Conservation (phyloP, 2,329 filamentous ascomycete genomes). For the Claviceps sp. region DNA sequence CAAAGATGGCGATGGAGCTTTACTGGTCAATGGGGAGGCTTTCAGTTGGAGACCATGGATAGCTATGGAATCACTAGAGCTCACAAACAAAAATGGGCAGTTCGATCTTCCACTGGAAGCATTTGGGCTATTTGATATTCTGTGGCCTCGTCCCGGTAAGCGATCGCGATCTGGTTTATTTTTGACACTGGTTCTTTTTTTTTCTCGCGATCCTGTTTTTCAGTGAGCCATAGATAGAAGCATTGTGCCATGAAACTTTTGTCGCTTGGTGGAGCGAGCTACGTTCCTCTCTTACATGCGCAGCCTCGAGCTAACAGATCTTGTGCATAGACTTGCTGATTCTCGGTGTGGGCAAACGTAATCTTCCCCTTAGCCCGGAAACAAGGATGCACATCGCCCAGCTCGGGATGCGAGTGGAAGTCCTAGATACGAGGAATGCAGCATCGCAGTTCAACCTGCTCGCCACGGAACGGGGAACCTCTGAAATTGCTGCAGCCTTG, state of each 20-base stretch:
- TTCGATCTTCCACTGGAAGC: conserved; percentile 59
- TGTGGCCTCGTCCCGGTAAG: conserved; percentile 83
- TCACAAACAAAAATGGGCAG: conserved; percentile 67
- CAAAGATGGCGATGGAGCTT: conserved; percentile 52
- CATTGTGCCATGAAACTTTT: neutral
- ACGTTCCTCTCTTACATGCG: neutral
- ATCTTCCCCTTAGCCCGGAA: conserved; percentile 62
- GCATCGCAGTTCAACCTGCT: conserved; percentile 89
- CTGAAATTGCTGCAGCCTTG: conserved; percentile 74
- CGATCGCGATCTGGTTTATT: conserved; percentile 6
- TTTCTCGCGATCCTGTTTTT: neutral
- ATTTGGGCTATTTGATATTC: conserved; percentile 61
- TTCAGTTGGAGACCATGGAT: conserved; percentile 83
- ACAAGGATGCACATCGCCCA: conserved; percentile 59
- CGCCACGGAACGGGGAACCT: conserved; percentile 81
- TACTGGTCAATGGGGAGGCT: conserved; percentile 76
- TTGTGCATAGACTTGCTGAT: conserved; percentile 60
- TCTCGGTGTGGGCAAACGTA: conserved; percentile 67
- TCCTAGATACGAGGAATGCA: conserved; percentile 86
- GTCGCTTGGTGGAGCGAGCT: neutral
- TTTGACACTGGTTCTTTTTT: neutral
- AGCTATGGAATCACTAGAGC: conserved; percentile 26
- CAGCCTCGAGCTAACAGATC: neutral
- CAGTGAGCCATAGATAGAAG: neutral
- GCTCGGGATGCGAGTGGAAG: conserved; percentile 73